Evolutionary conservation across 108 stramenopile species (phyloP).

Genomic region (Nitzschia putrida): DNA sequence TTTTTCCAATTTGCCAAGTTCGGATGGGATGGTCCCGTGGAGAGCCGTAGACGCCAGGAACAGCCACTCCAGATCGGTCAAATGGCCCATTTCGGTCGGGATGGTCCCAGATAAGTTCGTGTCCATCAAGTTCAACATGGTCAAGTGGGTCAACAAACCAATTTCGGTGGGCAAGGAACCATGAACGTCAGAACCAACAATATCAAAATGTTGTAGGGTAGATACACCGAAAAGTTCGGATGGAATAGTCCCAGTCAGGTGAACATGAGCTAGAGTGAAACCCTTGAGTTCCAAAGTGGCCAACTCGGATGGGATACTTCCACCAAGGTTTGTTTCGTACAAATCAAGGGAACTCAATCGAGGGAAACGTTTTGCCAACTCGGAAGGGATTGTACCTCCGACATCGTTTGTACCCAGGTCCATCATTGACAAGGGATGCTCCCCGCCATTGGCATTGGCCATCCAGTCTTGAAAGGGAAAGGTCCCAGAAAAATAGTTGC

Average conservation of each 20-base stretch:
- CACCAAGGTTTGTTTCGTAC: neutral
- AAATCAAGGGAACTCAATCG: neutral
- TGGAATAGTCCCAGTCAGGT: constrained; percentile 15
- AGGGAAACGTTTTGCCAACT: neutral
- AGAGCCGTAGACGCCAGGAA: neutral
- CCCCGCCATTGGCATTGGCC: neutral
- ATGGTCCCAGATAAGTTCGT: neutral
- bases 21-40: constrained; percentile 8
- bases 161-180: constrained; percentile 4
- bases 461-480: constrained; percentile 7
- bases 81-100: constrained; percentile 16
- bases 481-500: neutral
- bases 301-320: constrained; percentile 9
- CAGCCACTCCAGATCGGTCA: constrained; percentile 13
- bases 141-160: neutral
- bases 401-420: constrained; percentile 6
- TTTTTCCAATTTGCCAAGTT: constrained; percentile 11
- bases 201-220: constrained; percentile 12
- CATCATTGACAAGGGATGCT: neutral
- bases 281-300: constrained; percentile 1
- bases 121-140: constrained; percentile 8
- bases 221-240: neutral
- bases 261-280: neutral
- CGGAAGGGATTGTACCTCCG: neutral
- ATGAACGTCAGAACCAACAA: neutral